A percentile compares a stretch with the other conserved stretches of the same genome.
Evolutionary conservation across 768 basidiomycete species (phyloP).

Genomic region (Fistulinella prunicolor): DNA sequence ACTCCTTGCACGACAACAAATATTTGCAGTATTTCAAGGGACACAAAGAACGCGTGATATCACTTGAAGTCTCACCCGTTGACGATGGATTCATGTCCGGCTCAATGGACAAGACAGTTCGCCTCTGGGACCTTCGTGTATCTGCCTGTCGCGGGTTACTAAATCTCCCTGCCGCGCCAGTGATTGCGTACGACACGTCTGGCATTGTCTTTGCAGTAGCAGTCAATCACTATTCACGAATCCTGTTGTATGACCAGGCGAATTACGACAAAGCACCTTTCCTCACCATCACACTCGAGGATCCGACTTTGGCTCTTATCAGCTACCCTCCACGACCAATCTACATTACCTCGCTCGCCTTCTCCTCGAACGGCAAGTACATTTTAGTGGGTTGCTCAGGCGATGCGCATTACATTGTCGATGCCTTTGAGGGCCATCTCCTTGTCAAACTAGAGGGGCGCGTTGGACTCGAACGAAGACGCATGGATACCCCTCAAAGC

Average conservation of each 20-base stretch:
- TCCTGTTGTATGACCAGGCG: slow-evolving; percentile 80
- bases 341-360: slow-evolving; percentile 86
- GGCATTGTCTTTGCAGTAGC: slow-evolving; percentile 86
- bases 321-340: slow-evolving; percentile 86
- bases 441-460: slow-evolving; percentile 86
- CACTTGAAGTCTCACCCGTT: slow-evolving; percentile 86
- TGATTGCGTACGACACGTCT: slow-evolving; percentile 80
- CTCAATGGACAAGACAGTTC: slow-evolving; percentile 90
- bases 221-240: slow-evolving; percentile 77
- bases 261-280: slow-evolving; percentile 94
- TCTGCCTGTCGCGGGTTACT: slow-evolving; percentile 76
- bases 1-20: slow-evolving; percentile 94
- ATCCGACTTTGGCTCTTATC: slow-evolving; percentile 69
- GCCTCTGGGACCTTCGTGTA: slow-evolving; percentile 91
- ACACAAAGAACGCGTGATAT: slow-evolving; percentile 85
- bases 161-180: slow-evolving; percentile 68
- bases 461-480: slow-evolving; percentile 73
- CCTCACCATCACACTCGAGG: slow-evolving; percentile 75
- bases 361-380: slow-evolving; percentile 88
- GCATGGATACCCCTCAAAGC: slow-evolving; percentile 42
- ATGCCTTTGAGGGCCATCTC: slow-evolving; percentile 83
- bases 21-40: slow-evolving; percentile 96
- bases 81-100: slow-evolving; percentile 97
- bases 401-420: slow-evolving; percentile 89
- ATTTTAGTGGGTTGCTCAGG: slow-evolving; percentile 91